phyloP scores from a whole-genome alignment of 2,329 filamentous ascomycete genomes.

The Penicillium sp. region DNA sequence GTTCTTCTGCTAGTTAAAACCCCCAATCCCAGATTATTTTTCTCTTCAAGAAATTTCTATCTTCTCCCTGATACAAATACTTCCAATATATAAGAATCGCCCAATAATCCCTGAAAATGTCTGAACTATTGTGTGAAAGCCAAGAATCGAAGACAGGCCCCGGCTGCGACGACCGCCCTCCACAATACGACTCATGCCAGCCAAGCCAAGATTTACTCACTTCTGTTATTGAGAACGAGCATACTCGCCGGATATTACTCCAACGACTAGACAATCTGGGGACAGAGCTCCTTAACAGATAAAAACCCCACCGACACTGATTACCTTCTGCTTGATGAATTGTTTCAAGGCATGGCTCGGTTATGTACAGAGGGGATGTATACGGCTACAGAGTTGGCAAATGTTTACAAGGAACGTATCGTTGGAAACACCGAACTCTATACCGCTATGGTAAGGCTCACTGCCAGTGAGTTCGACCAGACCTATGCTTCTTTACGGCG shows the following conservation, averaged over 20 bases:
- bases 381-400: not conserved
- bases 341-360: not conserved
- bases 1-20: not conserved
- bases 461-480: not conserved
- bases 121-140: not conserved
- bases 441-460: not conserved
- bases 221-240: not conserved
- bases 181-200: not conserved
- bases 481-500: not conserved
- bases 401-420: not conserved
- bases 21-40: not conserved
- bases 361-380: not conserved
- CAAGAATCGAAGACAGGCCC: not conserved
- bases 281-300: rapidly evolving
- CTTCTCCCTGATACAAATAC: not conserved
- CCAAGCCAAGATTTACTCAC: not conserved
- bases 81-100: not conserved
- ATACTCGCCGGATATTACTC: not conserved
- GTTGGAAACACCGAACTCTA: not conserved
- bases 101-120: not conserved
- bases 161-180: not conserved
- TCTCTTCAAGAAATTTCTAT: not conserved
- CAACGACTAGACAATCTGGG: not conserved
- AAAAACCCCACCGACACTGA: not conserved
- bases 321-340: not conserved